Evolutionary conservation across 768 basidiomycete species (phyloP), one percentile per base, ranked within the genome.

Genomic region (Calocybe cyanea): DNA sequence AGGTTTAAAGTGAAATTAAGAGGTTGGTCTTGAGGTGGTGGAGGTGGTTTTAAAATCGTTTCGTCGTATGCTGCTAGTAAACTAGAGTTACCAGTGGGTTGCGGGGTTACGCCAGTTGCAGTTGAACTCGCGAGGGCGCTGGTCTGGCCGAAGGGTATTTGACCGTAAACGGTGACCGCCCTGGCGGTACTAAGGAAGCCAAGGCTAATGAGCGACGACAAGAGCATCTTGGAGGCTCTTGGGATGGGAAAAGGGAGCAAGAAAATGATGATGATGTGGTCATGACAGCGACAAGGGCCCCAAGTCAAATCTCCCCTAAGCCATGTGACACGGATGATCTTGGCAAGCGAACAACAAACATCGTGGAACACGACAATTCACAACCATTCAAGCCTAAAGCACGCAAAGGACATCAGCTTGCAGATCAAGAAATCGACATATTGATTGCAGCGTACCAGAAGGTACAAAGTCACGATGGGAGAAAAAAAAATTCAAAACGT

Each of bases 51-150:
- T 9, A 84, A 66, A 4, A 67, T 50, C 0, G 73, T 74, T 34
- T 69, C 63, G 57, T 83, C 73, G 56, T 80, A 80, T 0, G 76
- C 75, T 1, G 77, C 73, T 6, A 65, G 56, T 1, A 68, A 66
- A 0, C 64, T 66, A 14, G 57, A 54, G 2, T 67, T 52, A 21
- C 63, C 58, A 0, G 66, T 51, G 11, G 67, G 65, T 4, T 61
- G 57, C 17, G 50, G 20, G n/a, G 32, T 28, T 4, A n/a, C 48
- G 28, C 41, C 56, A 11, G 65, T 61, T 25, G 38, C 25, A 2
- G 52, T 46, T 1, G 42, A 10, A 1, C 39, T 38, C 7, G 46
- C 36, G 14, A 49, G 43, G 9, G 11, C 40, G 23, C 48, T 50
- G 13, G 49, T 52, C 36, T 63, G 64, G n/a, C 55, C 56, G 18